phyloP scores from a whole-genome alignment of 1,284 basidiomycete genomes.

The Thecaphora frezii region DNA sequence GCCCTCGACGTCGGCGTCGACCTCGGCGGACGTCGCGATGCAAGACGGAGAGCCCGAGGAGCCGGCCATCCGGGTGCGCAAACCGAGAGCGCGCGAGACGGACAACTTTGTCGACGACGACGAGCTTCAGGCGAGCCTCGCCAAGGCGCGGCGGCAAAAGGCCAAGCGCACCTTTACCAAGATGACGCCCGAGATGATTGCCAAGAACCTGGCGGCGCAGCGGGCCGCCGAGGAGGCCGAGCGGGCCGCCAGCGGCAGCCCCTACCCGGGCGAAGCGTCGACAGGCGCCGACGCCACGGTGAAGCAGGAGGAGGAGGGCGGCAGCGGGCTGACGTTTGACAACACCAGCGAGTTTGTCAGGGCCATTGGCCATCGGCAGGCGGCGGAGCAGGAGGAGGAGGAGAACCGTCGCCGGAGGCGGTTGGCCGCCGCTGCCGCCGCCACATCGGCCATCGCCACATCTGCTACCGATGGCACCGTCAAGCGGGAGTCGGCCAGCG shows the following conservation, averaged over 20 bases:
- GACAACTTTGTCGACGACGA: slow-evolving; percentile 92
- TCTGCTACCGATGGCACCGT: slow-evolving; percentile 8
- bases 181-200: slow-evolving; percentile 80
- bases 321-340: slow-evolving; percentile 74
- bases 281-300: slow-evolving; percentile 2
- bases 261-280: neutral
- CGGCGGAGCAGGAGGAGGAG: slow-evolving; percentile 61
- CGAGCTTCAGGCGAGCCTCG: slow-evolving; percentile 89
- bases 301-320: slow-evolving; percentile 5
- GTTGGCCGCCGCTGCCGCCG: neutral
- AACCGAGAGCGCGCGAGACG: slow-evolving; percentile 13
- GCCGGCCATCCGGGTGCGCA: slow-evolving; percentile 14
- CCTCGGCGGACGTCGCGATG: slow-evolving; percentile 11
- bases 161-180: slow-evolving; percentile 74
- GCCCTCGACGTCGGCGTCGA: slow-evolving; percentile 35
- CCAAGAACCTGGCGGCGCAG: slow-evolving; percentile 68
- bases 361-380: slow-evolving; percentile 68
- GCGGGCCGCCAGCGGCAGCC: slow-evolving; percentile 61
- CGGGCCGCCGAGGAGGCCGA: slow-evolving; percentile 66
- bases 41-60: slow-evolving; percentile 62
- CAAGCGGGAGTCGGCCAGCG: slow-evolving; percentile 11
- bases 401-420: slow-evolving; percentile 56
- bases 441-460: no score
- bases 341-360: slow-evolving; percentile 97
- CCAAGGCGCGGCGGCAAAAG: slow-evolving; percentile 78